These are phyloP conservation scores for Botryobasidium botryosum DNA, from an alignment of 768 basidiomycete genomes.

Conservation along the genomic window DNA sequence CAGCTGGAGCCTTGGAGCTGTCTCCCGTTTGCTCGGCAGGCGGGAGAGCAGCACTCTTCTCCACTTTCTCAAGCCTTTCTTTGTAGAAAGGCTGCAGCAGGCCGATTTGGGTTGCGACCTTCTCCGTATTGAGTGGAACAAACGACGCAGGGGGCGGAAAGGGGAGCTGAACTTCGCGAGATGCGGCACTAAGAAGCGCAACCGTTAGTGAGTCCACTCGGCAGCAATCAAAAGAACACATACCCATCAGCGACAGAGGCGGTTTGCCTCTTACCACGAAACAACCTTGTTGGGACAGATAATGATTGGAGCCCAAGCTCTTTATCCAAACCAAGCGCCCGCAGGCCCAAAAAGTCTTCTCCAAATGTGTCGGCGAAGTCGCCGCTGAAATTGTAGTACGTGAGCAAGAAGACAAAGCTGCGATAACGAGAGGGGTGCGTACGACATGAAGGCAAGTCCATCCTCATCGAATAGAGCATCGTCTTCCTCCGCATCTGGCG, in stretches of 20 bases:
- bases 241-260: constrained; percentile 30
- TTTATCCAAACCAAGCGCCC: constrained; percentile 71
- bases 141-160: constrained; percentile 78
- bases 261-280: constrained; percentile 35
- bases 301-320: constrained; percentile 70
- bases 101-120: constrained; percentile 67
- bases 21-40: no score
- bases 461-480: constrained; percentile 52
- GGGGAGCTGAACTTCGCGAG: constrained; percentile 50
- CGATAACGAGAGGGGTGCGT: constrained; percentile 14
- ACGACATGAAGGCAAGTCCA: constrained; percentile 51
- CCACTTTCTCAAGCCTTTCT: constrained; percentile 8
- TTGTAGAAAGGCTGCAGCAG: constrained; percentile 66
- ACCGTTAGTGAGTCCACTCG: background rate
- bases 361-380: constrained; percentile 78
- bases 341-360: constrained; percentile 84
- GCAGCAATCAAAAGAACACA: constrained; percentile 18
- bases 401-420: constrained; percentile 1
- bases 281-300: constrained; percentile 57
- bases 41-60: background rate
- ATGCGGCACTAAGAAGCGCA: background rate
- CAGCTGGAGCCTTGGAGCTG: constrained; percentile 19
- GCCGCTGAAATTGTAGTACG: constrained; percentile 31
- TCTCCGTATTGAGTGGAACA: constrained; percentile 45
- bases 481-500: constrained; percentile 33